Percentiles rank a stretch among this genome's conserved stretches.
These are phyloP conservation scores for Ustilago loliicola DNA, from an alignment of 1,284 basidiomycete genomes.

Conservation along the genomic window DNA sequence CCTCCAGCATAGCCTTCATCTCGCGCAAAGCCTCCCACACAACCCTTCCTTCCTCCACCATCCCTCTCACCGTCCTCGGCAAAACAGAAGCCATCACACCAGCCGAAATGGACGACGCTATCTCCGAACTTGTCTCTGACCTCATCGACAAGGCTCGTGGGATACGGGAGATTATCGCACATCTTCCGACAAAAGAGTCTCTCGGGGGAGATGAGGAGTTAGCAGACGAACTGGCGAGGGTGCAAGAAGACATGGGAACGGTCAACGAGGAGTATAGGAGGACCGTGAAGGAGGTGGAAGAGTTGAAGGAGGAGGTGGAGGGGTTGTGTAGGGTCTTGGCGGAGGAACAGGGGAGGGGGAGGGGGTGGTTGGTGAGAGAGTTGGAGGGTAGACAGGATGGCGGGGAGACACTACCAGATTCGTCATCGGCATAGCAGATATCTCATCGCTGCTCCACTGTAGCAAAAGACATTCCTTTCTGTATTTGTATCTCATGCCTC, in stretches of 20 bases:
- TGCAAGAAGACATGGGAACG: constrained; percentile 20
- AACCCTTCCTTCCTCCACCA: constrained; percentile 29
- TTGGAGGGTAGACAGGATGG: constrained; percentile 4
- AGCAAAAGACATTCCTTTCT: neutral
- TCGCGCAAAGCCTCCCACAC: constrained; percentile 57
- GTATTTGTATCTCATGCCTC: constrained; percentile 6
- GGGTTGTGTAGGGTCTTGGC: constrained; percentile 14
- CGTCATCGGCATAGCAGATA: no score
- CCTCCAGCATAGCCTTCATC: constrained; percentile 56
- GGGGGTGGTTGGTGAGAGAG: constrained; percentile 24
- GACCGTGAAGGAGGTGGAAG: constrained; percentile 25
- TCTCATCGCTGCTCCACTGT: no score
- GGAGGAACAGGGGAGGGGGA: constrained; percentile 9
- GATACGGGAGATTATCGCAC: constrained; percentile 44
- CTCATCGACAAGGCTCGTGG: constrained; percentile 47
- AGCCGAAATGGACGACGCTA: constrained; percentile 35
- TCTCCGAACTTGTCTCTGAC: constrained; percentile 53
- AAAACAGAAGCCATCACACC: constrained; percentile 49
- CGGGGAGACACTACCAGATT: no score
- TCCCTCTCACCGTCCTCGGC: constrained; percentile 54
- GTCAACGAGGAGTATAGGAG: constrained; percentile 47
- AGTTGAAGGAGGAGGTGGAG: constrained; percentile 25
- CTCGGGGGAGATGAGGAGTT: constrained; percentile 24
- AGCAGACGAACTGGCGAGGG: constrained; percentile 6
- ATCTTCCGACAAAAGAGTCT: constrained; percentile 25